Base-by-base conservation (phyloP, 345 rosid genomes). In the Euphorbia pulcherrima region DNA sequence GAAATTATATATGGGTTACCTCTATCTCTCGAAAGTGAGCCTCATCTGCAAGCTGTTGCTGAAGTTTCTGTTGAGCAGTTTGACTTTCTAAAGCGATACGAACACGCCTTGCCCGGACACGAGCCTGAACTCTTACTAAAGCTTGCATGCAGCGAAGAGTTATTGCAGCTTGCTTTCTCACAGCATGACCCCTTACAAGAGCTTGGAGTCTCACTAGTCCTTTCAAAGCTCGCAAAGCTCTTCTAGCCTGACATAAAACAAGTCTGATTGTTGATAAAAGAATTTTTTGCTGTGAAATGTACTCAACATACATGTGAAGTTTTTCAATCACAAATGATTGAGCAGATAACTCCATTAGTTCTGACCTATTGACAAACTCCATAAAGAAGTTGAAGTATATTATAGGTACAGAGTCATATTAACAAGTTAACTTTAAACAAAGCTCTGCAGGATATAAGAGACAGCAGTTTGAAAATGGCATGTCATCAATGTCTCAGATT, bases 61-160 rank as follows among this genome's bases (percentile, higher is more conserved):
- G 96, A 79, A 79, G 77, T 60, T 81, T 90, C 68, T 87, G 89
- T 68, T 86, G 88, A 28, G 81, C 73, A 0, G 92, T 90, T 80
- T 95, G 84, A 85, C 90, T 84, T 80, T 95, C 98, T 83, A 95
- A 77, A 33, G 98, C 87, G 39, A 95, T 69, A 63, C 99, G 99
- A 72, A 92, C 96, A 59, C 92, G 97, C 78, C 99, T 88, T 50
- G 99, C 98, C 12, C 97, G 86, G 26, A 92, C 92, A 75, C 98
- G 97, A 67, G 98, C 99, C 81, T 95, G 99, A 80, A 95, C 99
- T 78, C 98, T 90, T 67, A 92, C 99, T 56, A 95, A 83, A 29
- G 99, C 99, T 92, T 95, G 97, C 99, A 95, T 95, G 78, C 99
- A 90, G 73, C 98, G 92, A 66, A 95, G 97, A 29, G 99, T 95